phyloP scores from a whole-genome alignment of 345 rosid genomes.

The Cardiospermum halicacabum region DNA sequence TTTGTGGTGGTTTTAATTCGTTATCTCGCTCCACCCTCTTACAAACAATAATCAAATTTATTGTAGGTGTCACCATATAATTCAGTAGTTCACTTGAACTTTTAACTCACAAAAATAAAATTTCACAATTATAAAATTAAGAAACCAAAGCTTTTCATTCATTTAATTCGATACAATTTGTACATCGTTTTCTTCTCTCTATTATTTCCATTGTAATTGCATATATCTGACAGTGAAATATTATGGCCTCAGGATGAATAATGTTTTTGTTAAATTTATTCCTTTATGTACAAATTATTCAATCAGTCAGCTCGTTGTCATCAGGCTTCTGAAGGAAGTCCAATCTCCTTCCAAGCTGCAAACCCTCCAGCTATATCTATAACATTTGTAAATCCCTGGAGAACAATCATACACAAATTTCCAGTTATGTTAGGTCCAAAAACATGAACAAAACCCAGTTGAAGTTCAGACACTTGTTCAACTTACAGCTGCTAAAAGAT shows the following conservation, averaged over 20 bases:
- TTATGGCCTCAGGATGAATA: background rate
- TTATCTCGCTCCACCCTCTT: background rate
- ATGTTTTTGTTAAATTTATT: background rate
- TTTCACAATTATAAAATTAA: too few species aligned
- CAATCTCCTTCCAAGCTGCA: constrained; percentile 63
- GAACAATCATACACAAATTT: constrained; percentile 3
- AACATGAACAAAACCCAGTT: background rate
- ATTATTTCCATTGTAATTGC: background rate
- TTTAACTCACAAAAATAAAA: too few species aligned
- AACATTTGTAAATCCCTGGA: constrained; percentile 63
- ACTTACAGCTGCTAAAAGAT: constrained; percentile 71
- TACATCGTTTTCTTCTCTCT: background rate
- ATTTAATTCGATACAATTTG: background rate
- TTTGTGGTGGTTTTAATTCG: background rate
- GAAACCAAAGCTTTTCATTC: background rate
- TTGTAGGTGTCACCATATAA: background rate
- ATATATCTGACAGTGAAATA: background rate
- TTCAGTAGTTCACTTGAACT: background rate
- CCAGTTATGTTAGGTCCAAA: background rate
- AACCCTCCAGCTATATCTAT: constrained; percentile 80
- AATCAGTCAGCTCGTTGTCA: background rate
- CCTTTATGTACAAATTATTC: background rate
- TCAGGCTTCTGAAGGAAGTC: constrained; percentile 62
- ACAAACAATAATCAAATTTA: background rate
- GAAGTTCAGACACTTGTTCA: constrained; percentile 10